phyloP scores from a whole-genome alignment of 257 asterid genomes.

The Solanum arcanum region DNA sequence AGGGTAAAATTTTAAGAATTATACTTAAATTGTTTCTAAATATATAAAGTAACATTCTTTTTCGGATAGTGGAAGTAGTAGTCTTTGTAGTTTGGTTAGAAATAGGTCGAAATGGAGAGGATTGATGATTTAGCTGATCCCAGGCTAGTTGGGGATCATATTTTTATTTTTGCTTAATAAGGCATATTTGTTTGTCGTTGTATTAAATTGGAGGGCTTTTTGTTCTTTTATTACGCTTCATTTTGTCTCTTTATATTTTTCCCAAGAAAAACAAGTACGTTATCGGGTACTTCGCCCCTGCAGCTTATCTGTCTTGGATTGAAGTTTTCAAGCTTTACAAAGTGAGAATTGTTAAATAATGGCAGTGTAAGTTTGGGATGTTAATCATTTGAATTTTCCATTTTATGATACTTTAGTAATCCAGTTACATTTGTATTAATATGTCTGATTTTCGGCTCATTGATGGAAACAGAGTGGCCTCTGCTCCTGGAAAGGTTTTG shows the following conservation, averaged over 20 bases:
- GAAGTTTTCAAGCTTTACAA: neutral
- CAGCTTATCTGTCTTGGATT: neutral
- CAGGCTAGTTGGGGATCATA: neutral
- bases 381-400: neutral
- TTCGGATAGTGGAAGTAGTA: neutral
- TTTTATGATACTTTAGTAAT: neutral
- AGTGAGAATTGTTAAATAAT: neutral
- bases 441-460: neutral
- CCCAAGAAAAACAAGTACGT: neutral
- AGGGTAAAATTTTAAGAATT: neutral
- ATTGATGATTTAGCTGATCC: neutral
- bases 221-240: neutral
- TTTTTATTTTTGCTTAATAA: neutral
- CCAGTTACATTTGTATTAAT: neutral
- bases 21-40: neutral
- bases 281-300: neutral
- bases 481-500: conserved; percentile 99
- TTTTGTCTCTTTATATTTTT: neutral
- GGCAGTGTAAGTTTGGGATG: neutral
- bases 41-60: neutral
- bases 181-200: neutral
- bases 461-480: conserved; percentile 54
- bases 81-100: neutral
- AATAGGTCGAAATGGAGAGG: neutral
- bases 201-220: neutral